These are phyloP conservation scores for Scenedesmus sp. DNA, from an alignment of 163 green algal genomes.

Conservation along the genomic window DNA sequence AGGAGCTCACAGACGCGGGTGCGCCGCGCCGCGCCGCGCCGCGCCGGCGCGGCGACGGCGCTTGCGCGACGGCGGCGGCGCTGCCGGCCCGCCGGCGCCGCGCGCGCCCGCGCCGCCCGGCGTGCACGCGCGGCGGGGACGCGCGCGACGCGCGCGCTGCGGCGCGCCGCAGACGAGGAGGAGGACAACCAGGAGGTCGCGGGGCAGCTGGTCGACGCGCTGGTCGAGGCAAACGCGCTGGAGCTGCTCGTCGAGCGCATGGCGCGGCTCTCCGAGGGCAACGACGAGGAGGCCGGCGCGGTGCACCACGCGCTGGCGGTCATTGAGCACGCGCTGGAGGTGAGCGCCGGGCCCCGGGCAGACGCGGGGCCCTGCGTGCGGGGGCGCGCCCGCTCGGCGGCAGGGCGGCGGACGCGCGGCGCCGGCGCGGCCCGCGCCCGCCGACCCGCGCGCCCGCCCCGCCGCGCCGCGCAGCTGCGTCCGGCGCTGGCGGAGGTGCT, in stretches of 20 bases:
- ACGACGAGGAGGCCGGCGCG: constrained; percentile 78
- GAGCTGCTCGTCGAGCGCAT: constrained; percentile 81
- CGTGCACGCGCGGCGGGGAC: no score
- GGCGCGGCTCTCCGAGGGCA: constrained; percentile 52
- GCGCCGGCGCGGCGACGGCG: no score
- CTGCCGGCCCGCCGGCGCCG: no score
- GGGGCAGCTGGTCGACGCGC: constrained; percentile 68
- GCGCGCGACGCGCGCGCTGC: no score
- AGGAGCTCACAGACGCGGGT: constrained; percentile 90
- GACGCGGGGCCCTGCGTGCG: no score
- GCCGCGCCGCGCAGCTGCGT: constrained; percentile 36
- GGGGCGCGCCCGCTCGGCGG: no score
- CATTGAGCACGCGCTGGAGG: constrained; percentile 92
- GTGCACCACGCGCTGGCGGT: constrained; percentile 84
- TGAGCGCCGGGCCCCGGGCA: constrained; percentile 51
- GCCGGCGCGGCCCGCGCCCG: no score
- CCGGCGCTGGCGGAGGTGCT: constrained; percentile 52
- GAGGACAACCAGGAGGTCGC: constrained; percentile 80
- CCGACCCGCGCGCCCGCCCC: no score
- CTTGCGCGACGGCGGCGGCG: no score
- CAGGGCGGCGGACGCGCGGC: no score
- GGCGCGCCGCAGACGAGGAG: constrained; percentile 52
- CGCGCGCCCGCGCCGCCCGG: no score
- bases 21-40: constrained; percentile 14
- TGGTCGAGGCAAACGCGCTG: constrained; percentile 82